Evolutionary conservation across 306 rosid genomes (phyloP).

Genomic region (Fragaria ananassa): DNA sequence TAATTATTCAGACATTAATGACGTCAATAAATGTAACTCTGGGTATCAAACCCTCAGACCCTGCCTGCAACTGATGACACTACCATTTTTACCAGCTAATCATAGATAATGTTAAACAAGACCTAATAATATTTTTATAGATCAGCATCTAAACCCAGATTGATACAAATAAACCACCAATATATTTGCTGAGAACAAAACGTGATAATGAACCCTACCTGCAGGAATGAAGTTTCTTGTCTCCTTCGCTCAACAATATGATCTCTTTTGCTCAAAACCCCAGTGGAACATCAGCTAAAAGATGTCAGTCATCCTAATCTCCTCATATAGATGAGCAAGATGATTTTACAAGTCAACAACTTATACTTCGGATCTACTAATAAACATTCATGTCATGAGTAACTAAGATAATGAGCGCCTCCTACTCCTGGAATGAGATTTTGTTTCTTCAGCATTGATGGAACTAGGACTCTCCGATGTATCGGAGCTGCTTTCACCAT

Average conservation of each 20-base stretch:
- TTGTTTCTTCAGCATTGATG: constrained; percentile 70
- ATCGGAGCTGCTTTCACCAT: constrained; percentile 83
- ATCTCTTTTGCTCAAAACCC: constrained; percentile 12
- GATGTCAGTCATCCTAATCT: constrained; percentile 49
- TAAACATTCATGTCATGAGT: constrained; percentile 13
- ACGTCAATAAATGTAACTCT: background rate
- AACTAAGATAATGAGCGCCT: constrained; percentile 70
- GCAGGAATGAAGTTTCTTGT: background rate
- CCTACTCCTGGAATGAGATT: constrained; percentile 83
- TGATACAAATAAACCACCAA: background rate
- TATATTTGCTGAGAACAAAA: background rate
- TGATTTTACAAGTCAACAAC: constrained; percentile 34
- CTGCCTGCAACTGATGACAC: too few relatives aligned
- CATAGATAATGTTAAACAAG: too few relatives aligned
- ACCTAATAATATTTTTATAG: too few relatives aligned
- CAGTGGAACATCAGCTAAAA: constrained; percentile 32
- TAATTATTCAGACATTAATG: too few relatives aligned
- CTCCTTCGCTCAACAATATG: background rate
- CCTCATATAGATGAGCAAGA: constrained; percentile 42
- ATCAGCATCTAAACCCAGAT: too few relatives aligned
- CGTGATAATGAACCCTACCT: background rate
- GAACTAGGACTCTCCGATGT: constrained; percentile 93
- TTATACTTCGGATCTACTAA: constrained; percentile 15
- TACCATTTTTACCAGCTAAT: too few relatives aligned
- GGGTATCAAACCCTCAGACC: too few relatives aligned